A percentile compares a stretch with the other conserved stretches of the same genome.
These are phyloP conservation scores for Rubia peregrina DNA, from an alignment of 305 asterid species.

Conservation along the genomic window DNA sequence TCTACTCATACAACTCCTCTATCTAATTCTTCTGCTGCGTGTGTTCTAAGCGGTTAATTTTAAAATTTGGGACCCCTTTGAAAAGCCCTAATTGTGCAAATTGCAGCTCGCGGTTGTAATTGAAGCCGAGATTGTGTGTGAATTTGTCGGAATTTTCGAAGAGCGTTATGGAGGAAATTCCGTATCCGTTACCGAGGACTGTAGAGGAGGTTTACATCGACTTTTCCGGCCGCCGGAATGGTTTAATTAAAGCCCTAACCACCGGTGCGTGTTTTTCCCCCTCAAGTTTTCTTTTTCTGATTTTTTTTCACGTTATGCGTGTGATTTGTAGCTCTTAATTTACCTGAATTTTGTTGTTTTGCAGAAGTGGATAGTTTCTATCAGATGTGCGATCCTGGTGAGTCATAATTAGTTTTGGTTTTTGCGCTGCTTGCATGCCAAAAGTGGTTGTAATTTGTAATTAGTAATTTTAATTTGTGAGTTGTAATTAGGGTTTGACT, in stretches of 20 bases:
- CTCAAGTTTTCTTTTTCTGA: background rate
- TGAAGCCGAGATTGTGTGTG: background rate
- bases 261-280: conserved; percentile 29
- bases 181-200: conserved; percentile 55
- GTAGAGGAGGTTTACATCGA: conserved; percentile 76
- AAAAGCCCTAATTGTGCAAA: conserved; percentile 26
- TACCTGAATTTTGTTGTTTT: conserved; percentile 9
- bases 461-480: background rate
- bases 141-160: background rate
- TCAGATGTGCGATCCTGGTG: conserved; percentile 43
- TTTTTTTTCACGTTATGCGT: background rate
- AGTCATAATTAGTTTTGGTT: conserved; percentile 8
- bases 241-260: conserved; percentile 77
- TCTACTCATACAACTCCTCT: background rate
- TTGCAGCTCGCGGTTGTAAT: background rate
- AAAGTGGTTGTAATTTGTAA: background rate
- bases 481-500: no score
- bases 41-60: background rate
- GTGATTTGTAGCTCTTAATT: no score
- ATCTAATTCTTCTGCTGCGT: background rate
- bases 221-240: conserved; percentile 66
- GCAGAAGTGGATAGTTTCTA: conserved; percentile 37
- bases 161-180: conserved; percentile 40
- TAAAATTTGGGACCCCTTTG: conserved; percentile 12
- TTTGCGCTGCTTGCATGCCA: background rate